Evolutionary conservation across 1,139 yeast genomes (phyloP).

Genomic region (Sugiyamaella xylanicola): DNA sequence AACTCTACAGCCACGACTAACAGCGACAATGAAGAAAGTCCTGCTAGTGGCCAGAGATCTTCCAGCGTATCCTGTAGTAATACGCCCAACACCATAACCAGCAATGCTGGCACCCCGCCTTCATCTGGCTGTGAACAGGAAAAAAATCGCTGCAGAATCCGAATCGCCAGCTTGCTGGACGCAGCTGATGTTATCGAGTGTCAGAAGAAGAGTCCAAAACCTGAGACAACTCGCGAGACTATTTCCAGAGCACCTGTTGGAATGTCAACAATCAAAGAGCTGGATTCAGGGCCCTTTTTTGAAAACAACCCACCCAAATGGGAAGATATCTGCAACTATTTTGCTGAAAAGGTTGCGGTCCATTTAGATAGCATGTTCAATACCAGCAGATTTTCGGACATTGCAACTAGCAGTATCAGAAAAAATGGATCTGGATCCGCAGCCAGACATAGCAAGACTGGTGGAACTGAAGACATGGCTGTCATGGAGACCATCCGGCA

Average conservation of each 20-base stretch:
- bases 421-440: not conserved
- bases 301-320: conserved; percentile 26
- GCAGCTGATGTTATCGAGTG: conserved; percentile 36
- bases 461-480: conserved; percentile 35
- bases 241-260: not conserved
- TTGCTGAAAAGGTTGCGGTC: conserved; percentile 32
- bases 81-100: conserved; percentile 5
- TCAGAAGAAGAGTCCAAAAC: not conserved
- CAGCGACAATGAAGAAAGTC: conserved; percentile 7
- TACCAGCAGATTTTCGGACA: conserved; percentile 29
- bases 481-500: conserved; percentile 43
- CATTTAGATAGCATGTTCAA: conserved; percentile 35
- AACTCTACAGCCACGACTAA: not conserved
- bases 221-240: not conserved
- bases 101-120: conserved; percentile 5
- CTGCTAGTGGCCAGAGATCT: conserved; percentile 10
- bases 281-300: conserved; percentile 13
- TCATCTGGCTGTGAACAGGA: conserved; percentile 9
- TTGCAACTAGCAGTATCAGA: conserved; percentile 13
- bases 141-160: conserved; percentile 28
- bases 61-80: conserved; percentile 14
- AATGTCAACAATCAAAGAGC: not conserved
- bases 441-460: conserved; percentile 12
- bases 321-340: conserved; percentile 33
- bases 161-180: conserved; percentile 36